phyloP scores from a whole-genome alignment of 2,329 filamentous ascomycete genomes.

The Coniochaeta prunicola region DNA sequence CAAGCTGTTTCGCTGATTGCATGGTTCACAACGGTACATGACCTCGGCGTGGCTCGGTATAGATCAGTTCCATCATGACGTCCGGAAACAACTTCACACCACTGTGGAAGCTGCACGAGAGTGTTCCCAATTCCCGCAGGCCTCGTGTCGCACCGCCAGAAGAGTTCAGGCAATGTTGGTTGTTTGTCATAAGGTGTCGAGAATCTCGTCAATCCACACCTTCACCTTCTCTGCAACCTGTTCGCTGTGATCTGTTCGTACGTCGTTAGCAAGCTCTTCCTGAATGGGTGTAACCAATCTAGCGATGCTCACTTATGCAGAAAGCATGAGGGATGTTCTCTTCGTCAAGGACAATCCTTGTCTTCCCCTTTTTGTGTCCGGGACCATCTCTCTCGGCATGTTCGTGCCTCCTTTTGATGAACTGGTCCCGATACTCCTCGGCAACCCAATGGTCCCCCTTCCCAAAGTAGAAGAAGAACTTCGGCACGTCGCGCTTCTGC shows the following conservation, averaged over 20 bases:
- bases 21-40: not conserved
- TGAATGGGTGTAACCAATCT: not conserved
- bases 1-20: not conserved
- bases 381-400: conserved; percentile 19
- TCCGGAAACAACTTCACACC: not conserved
- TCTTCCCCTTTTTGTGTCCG: conserved; percentile 25
- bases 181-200: not conserved
- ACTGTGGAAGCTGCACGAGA: not conserved
- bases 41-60: not conserved
- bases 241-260: conserved; percentile 35
- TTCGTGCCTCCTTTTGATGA: conserved; percentile 38
- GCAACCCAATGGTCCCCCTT: conserved; percentile 57
- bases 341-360: conserved; percentile 47
- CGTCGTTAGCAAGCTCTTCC: conserved; percentile 7
- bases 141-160: not conserved
- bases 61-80: not conserved
- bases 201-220: conserved; percentile 46
- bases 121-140: not conserved
- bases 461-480: conserved; percentile 54
- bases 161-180: not conserved
- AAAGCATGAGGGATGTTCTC: conserved; percentile 53
- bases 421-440: conserved; percentile 44
- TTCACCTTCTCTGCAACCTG: conserved; percentile 39
- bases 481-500: conserved; percentile 25
- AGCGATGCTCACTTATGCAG: conserved; percentile 40